A percentile compares a stretch with the other conserved stretches of the same genome.
These are phyloP conservation scores for Vicia faba DNA, from an alignment of 306 rosid genomes.

Conservation along the genomic window DNA sequence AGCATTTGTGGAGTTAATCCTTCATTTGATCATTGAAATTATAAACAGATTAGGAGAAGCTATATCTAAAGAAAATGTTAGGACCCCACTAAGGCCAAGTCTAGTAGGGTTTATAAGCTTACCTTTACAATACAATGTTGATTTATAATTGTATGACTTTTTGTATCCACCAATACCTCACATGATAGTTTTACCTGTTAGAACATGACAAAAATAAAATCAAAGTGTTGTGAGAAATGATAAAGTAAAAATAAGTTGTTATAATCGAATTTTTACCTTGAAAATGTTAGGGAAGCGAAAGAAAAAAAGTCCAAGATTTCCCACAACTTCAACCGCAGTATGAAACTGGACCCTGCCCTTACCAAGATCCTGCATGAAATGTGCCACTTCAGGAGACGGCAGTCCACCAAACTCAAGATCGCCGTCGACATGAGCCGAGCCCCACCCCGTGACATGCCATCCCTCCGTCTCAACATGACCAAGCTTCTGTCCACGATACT, in stretches of 20 bases:
- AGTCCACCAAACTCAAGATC: constrained; percentile 51
- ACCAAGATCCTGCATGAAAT: constrained; percentile 55
- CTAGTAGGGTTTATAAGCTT: constrained; percentile 6
- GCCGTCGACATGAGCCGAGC: constrained; percentile 55
- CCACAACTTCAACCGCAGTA: constrained; percentile 45
- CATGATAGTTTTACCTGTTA: constrained; percentile 60
- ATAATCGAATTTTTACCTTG: constrained; percentile 18
- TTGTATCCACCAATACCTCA: constrained; percentile 53
- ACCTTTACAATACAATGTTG: constrained; percentile 53
- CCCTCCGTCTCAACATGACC: constrained; percentile 53
- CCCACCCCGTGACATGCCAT: constrained; percentile 57
- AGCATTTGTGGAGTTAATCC: constrained; percentile 24
- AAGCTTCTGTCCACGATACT: constrained; percentile 60
- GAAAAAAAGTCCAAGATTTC: constrained; percentile 48
- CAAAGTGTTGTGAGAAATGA: background rate
- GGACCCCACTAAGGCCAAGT: background rate
- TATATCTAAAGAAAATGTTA: no score
- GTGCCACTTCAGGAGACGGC: constrained; percentile 52
- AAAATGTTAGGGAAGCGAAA: constrained; percentile 39
- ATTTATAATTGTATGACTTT: constrained; percentile 50
- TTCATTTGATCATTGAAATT: constrained; percentile 26
- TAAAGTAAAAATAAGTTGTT: no score
- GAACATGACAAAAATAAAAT: constrained; percentile 2
- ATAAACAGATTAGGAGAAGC: constrained; percentile 13
- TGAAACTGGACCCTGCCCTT: constrained; percentile 52